Percentiles rank a stretch among this genome's conserved stretches.
phyloP scores from a whole-genome alignment of 192 early-diverging fungal genomes.

The Phycomyces blakesleeanus region DNA sequence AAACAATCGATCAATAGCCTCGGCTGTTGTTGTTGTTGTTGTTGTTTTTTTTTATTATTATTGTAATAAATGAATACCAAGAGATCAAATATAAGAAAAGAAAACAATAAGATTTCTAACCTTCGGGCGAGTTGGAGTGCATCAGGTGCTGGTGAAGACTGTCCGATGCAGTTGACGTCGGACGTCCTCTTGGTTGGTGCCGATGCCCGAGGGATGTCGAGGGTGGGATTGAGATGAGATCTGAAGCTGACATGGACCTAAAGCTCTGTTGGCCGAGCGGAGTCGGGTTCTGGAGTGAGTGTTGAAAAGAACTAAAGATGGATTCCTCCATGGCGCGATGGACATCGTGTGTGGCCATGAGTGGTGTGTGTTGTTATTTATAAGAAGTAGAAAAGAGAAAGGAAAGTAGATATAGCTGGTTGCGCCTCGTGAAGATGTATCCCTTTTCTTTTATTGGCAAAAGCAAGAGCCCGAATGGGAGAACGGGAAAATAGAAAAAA shows the following conservation, averaged over 20 bases:
- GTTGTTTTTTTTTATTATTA: no score
- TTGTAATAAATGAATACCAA: no score
- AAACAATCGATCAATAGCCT: conserved; percentile 86
- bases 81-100: background rate
- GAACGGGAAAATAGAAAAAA: conserved; percentile 1
- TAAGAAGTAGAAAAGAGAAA: conserved; percentile 1
- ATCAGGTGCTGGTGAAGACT: background rate
- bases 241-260: conserved; percentile 23
- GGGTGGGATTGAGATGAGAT: conserved; percentile 5
- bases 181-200: background rate
- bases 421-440: background rate
- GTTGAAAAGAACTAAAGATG: conserved; percentile 23
- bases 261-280: background rate
- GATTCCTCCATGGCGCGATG: conserved; percentile 22
- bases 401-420: conserved; percentile 2
- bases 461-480: background rate
- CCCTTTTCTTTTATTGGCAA: background rate
- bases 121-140: conserved; percentile 9
- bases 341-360: conserved; percentile 28
- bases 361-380: no score
- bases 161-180: background rate
- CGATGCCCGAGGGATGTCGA: background rate
- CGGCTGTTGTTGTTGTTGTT: no score
- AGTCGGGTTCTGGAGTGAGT: conserved; percentile 8
- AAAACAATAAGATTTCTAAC: conserved; percentile 1